Percentiles rank a stretch among this genome's conserved stretches.
Evolutionary conservation across 441 rosid species (phyloP).

Genomic region (Gossypium trilobum): DNA sequence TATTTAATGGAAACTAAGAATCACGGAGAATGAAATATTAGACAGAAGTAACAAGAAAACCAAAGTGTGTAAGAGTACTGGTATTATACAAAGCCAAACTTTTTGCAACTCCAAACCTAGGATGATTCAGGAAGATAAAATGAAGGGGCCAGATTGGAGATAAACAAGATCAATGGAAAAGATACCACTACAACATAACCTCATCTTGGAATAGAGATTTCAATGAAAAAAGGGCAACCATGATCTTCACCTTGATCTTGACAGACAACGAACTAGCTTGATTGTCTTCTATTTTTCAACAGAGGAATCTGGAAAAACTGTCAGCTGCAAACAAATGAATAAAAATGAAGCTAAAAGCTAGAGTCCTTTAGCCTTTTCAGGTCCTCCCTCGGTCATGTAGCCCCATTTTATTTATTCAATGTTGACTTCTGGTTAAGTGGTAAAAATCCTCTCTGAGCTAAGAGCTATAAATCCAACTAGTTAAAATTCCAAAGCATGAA

Average conservation of each 20-base stretch:
- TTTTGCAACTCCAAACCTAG: not conserved
- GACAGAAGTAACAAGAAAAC: not conserved
- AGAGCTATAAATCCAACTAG: not conserved
- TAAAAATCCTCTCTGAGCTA: not conserved
- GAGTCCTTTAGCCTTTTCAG: not conserved
- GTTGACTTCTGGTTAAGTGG: not conserved
- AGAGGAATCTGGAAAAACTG: not conserved
- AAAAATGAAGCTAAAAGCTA: not conserved
- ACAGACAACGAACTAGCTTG: too few species aligned
- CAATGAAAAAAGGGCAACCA: not conserved
- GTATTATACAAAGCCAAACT: not conserved
- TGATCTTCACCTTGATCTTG: not conserved
- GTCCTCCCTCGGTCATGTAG: too few species aligned
- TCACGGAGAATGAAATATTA: not conserved
- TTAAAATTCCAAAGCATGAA: not conserved
- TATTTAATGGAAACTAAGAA: not conserved
- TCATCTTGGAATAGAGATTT: slow-evolving; percentile 17
- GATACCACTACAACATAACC: slow-evolving; percentile 30
- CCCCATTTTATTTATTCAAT: not conserved
- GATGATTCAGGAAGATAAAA: slow-evolving; percentile 31
- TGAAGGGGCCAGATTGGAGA: slow-evolving; percentile 33
- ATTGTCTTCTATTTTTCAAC: not conserved
- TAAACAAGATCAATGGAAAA: slow-evolving; percentile 29
- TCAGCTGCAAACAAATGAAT: not conserved
- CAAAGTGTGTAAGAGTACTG: not conserved